Evolutionary conservation across 495 filamentous ascomycete genomes (phyloP).

Genomic region (Tetracladium setigerum): DNA sequence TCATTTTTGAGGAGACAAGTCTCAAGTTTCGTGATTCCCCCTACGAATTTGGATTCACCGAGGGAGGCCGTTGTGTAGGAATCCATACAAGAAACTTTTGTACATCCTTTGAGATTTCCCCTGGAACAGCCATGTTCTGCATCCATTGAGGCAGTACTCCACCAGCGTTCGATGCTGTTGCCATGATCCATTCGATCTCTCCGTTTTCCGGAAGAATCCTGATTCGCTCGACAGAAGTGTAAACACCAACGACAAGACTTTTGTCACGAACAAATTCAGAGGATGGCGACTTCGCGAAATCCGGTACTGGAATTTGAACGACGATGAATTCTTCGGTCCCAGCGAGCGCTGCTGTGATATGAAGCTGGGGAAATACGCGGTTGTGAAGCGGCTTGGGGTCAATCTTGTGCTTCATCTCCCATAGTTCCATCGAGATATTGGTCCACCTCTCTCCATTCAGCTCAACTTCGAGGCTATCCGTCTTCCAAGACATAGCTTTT

Average conservation of each 20-base stretch:
- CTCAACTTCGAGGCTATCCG: conserved; percentile 27
- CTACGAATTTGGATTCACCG: no score
- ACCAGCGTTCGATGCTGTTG: conserved; percentile 60
- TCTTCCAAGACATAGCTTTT: conserved; percentile 45
- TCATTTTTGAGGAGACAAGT: no score
- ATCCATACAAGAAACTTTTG: conserved; percentile 60
- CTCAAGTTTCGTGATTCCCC: no score
- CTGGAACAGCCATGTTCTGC: conserved; percentile 58
- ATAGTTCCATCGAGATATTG: conserved; percentile 42
- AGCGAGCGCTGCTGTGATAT: conserved; percentile 27
- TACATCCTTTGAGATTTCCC: conserved; percentile 64
- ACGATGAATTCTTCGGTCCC: conserved; percentile 40
- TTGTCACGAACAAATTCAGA: conserved; percentile 28
- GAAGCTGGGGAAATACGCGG: conserved; percentile 48
- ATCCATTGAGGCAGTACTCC: conserved; percentile 60
- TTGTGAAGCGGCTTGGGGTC: conserved; percentile 42
- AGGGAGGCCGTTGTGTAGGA: conserved; percentile 32
- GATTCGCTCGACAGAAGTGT: conserved; percentile 56
- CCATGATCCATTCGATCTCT: conserved; percentile 59
- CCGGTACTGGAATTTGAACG: conserved; percentile 44
- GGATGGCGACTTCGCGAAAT: conserved; percentile 26
- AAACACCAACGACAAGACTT: conserved; percentile 42
- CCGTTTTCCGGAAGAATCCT: conserved; percentile 27
- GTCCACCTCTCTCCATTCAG: conserved; percentile 34
- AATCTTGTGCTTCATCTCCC: conserved; percentile 42